Percentiles rank a stretch among this genome's conserved stretches.
These are phyloP conservation scores for Wilhelminamyces savonicus DNA, from an alignment of 805 yeast genomes.

Conservation along the genomic window DNA sequence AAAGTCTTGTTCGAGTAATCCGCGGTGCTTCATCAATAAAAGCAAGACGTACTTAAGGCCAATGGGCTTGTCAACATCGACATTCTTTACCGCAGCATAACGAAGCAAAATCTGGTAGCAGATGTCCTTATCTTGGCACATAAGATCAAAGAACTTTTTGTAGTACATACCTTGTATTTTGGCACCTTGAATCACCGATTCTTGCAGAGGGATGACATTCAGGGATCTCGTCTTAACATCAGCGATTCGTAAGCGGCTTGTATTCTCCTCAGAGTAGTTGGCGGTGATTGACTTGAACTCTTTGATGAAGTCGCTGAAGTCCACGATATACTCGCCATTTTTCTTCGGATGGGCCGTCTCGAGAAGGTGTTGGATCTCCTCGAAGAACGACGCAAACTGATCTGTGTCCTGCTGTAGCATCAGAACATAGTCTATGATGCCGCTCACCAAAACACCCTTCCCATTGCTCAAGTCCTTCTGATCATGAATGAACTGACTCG, in stretches of 20 bases:
- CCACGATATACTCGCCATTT: no score
- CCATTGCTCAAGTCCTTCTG: constrained; percentile 1
- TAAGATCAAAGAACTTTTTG: constrained; percentile 43
- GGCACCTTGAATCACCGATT: constrained; percentile 42
- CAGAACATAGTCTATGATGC: no score
- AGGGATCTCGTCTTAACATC: constrained; percentile 60
- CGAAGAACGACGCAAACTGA: constrained; percentile 14
- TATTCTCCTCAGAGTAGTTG: no score
- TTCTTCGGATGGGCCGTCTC: no score
- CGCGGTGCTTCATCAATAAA: constrained; percentile 30
- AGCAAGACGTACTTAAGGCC: constrained; percentile 32
- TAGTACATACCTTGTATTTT: constrained; percentile 60
- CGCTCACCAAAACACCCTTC: constrained; percentile 48
- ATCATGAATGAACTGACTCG: constrained; percentile 8
- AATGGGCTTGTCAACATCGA: constrained; percentile 46
- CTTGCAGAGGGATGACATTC: constrained; percentile 41
- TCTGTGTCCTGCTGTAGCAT: no score
- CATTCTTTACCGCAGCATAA: constrained; percentile 41
- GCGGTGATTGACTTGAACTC: no score
- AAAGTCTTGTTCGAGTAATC: constrained; percentile 37
- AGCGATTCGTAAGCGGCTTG: constrained; percentile 13
- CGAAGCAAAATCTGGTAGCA: constrained; percentile 39
- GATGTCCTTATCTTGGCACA: constrained; percentile 9
- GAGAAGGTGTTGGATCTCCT: constrained; percentile 8
- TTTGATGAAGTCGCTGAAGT: constrained; percentile 6